These are phyloP conservation scores for Mortierella antarctica DNA, from an alignment of 192 early-diverging fungal species.

Conservation along the genomic window DNA sequence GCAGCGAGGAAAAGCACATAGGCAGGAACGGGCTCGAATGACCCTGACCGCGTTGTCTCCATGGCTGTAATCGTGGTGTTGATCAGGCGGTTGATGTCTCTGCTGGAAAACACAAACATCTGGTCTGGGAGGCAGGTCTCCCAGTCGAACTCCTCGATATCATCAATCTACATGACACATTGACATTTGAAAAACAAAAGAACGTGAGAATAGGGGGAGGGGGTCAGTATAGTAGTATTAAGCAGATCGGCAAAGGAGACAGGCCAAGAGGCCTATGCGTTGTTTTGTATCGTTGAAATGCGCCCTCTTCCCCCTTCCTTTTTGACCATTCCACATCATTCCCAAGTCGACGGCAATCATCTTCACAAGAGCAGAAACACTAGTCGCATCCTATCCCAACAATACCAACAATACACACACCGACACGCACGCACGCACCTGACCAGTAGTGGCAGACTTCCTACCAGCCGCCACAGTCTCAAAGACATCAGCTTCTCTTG, in stretches of 20 bases:
- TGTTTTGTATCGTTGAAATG: no score
- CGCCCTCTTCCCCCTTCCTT: not conserved
- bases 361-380: constrained; percentile 2
- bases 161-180: not conserved
- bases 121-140: constrained; percentile 83
- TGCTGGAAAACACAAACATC: constrained; percentile 92
- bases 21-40: constrained; percentile 78
- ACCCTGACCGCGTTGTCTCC: constrained; percentile 63
- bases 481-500: not conserved
- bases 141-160: constrained; percentile 76
- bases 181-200: not conserved
- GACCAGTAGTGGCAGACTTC: constrained; percentile 2
- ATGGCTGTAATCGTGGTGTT: constrained; percentile 73
- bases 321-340: not conserved
- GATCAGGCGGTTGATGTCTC: constrained; percentile 76
- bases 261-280: not conserved
- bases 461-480: not conserved
- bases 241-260: not conserved
- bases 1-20: constrained; percentile 90
- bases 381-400: not conserved
- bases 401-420: not conserved
- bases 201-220: not conserved
- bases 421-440: constrained; percentile 19
- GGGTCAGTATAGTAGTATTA: not conserved
- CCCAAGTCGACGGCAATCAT: not conserved